A percentile compares a stretch with the other conserved stretches of the same genome.
Evolutionary conservation across 805 yeast genomes (phyloP).

Genomic region (Millerozyma acaciae): DNA sequence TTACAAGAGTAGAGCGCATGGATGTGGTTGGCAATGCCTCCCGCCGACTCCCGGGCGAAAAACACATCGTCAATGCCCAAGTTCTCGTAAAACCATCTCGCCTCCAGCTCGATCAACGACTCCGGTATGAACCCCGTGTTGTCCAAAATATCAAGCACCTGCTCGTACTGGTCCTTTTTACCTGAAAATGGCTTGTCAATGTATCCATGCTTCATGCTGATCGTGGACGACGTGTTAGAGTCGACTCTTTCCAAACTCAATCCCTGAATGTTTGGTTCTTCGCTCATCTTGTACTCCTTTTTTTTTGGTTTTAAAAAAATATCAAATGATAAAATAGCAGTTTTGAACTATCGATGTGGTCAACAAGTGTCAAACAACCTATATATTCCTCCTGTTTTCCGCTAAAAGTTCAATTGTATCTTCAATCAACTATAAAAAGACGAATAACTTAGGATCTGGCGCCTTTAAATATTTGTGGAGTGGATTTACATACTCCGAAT

Average conservation of each 20-base stretch:
- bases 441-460: too few species aligned
- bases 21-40: constrained; percentile 77
- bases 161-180: constrained; percentile 73
- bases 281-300: constrained; percentile 1
- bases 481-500: too few species aligned
- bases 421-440: too few species aligned
- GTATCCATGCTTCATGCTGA: constrained; percentile 54
- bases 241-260: constrained; percentile 21
- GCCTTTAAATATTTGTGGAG: too few species aligned
- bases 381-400: too few species aligned
- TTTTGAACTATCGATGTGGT: too few species aligned
- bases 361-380: too few species aligned
- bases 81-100: constrained; percentile 81
- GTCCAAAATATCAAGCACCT: constrained; percentile 78
- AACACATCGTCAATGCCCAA: constrained; percentile 91
- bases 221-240: constrained; percentile 29
- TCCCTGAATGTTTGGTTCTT: constrained; percentile 17
- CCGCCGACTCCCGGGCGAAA: constrained; percentile 81
- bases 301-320: too few species aligned
- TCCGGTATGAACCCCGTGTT: constrained; percentile 88
- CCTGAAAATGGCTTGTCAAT: constrained; percentile 73
- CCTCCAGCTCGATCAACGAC: constrained; percentile 76
- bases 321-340: too few species aligned
- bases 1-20: constrained; percentile 90
- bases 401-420: too few species aligned